Evolutionary conservation across 1,284 basidiomycete species (phyloP), one percentile per base, ranked within the genome.

Genomic region (Ganoderma leucocontextum): DNA sequence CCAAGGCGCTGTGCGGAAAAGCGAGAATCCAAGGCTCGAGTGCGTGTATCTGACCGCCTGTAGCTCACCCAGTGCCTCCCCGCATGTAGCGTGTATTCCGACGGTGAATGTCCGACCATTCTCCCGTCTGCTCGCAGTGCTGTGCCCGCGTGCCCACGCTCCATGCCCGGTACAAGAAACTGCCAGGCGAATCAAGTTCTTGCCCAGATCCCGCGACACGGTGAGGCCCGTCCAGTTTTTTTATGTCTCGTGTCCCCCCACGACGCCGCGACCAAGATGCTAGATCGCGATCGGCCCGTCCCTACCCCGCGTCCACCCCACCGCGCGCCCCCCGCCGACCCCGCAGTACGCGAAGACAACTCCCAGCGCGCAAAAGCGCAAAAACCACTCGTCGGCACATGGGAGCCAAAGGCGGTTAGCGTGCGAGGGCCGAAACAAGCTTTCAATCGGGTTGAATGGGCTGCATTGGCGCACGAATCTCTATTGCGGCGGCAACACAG

Each of bases 21-120:
- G n/a, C 7, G 53, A 36, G n/a, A 58, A 58, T 38, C 19, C 35
- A 38, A 22, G 8, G 38, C 22, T 60, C n/a, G 36, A 60, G 58
- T 41, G 58, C 36, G 22, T 12, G 22, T 41, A 38, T 60, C 38
- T 41, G 58, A 60, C 58, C 1, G 58, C 29, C 38, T 42, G 58
- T 60, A 60, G 13, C 38, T 7, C 35, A 39, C 10, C 58, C 22
- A 59, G 38, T 41, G 39, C 62, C 65, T 63, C 60, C 2, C 58
- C 60, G 66, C 59, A 53, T 61, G 47, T 35, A 62, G 65, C 69
- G 44, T 68, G 71, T 68, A 70, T 68, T 70, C 57, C 71, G 59
- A 55, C 71, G 68, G 71, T 64, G 69, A 70, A 72, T 70, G 62
- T 72, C 71, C 71, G 71, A 72, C 69, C 67, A 70, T 72, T 67